Conservation (phyloP, 1,139 yeast genomes). For the Candida sp. region DNA sequence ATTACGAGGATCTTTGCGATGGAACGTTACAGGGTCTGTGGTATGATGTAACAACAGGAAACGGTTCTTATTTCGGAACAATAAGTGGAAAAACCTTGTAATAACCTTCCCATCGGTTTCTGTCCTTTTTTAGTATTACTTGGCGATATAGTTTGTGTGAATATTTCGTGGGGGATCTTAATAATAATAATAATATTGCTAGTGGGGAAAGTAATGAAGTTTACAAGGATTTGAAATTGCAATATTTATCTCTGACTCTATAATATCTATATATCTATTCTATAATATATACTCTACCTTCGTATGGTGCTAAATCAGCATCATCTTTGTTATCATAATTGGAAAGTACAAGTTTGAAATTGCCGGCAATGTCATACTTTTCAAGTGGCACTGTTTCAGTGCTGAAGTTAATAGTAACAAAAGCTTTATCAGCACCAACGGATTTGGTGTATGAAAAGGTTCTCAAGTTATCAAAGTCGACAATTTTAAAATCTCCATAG, state of each 20-base stretch:
- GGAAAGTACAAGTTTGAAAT: conserved; percentile 22
- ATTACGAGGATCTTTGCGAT: too few species aligned
- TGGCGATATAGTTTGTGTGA: not conserved
- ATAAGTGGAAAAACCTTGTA: too few species aligned
- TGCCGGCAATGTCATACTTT: conserved; percentile 19
- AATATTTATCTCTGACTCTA: too few species aligned
- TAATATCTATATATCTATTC: conserved; percentile 2
- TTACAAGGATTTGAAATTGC: too few species aligned
- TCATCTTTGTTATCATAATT: conserved; percentile 16
- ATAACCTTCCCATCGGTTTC: too few species aligned
- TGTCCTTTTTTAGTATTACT: not conserved
- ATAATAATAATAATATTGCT: too few species aligned
- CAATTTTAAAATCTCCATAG: conserved; percentile 42
- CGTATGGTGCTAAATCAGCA: conserved; percentile 28
- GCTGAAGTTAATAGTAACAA: conserved; percentile 44
- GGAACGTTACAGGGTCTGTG: too few species aligned
- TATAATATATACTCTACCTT: conserved; percentile 30
- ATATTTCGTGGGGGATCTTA: not conserved
- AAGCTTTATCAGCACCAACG: conserved; percentile 18
- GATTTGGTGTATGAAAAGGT: conserved; percentile 36
- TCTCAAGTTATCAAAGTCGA: conserved; percentile 33
- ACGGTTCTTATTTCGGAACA: too few species aligned
- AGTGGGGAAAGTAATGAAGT: too few species aligned
- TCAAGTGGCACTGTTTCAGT: conserved; percentile 23
- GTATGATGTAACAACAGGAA: not conserved